phyloP scores from a whole-genome alignment of 257 asterid genomes.

The Buddleja alternifolia region DNA sequence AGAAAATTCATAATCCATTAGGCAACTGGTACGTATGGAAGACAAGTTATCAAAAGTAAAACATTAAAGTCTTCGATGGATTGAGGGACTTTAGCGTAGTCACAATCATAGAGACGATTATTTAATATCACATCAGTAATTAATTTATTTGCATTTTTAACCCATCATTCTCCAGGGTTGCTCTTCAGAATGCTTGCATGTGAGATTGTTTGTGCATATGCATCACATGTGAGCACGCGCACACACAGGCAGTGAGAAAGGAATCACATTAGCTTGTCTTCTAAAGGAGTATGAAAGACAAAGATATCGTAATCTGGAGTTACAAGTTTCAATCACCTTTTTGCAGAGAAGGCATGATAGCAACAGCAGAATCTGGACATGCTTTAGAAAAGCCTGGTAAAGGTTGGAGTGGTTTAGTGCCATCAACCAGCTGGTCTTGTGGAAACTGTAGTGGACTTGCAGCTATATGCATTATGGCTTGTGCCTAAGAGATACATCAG shows the following conservation, averaged over 20 bases:
- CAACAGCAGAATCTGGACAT: slow-evolving; percentile 55
- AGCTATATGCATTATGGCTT: slow-evolving; percentile 76
- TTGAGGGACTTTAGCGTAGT: background rate
- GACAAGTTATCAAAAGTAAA: background rate
- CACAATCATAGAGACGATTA: background rate
- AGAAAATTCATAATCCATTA: slow-evolving; percentile 25
- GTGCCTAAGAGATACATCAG: slow-evolving; percentile 57
- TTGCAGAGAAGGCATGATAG: slow-evolving; percentile 57
- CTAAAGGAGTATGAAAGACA: background rate
- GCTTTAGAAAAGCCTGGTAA: slow-evolving; percentile 52
- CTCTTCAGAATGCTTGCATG: background rate
- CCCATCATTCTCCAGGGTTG: slow-evolving; percentile 14
- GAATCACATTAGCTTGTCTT: slow-evolving; percentile 3
- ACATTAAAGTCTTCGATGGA: slow-evolving; percentile 14
- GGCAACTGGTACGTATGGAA: slow-evolving; percentile 19
- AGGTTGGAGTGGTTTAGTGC: slow-evolving; percentile 49
- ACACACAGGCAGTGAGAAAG: background rate
- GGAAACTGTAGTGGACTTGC: slow-evolving; percentile 69
- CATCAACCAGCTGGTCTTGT: slow-evolving; percentile 59
- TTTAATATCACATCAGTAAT: background rate
- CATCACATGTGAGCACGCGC: background rate
- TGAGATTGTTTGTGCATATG: slow-evolving; percentile 1
- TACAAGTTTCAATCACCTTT: slow-evolving; percentile 51
- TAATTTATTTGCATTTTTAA: background rate
- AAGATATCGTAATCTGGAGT: background rate